Conservation (phyloP, 345 rosid species). For the Camelina sativa region DNA sequence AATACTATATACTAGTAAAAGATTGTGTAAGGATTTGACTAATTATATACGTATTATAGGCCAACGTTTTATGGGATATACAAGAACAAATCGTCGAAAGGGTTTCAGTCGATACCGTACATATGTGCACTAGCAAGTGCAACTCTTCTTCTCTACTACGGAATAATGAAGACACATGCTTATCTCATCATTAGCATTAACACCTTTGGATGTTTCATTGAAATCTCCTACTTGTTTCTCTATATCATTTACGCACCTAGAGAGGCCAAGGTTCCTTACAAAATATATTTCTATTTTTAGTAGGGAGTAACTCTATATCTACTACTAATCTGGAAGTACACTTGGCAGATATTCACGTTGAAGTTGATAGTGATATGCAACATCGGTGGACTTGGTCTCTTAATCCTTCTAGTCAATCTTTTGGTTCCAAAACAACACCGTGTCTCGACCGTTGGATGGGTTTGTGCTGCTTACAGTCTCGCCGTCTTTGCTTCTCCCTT, state of each 20-base stretch:
- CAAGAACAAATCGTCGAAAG: constrained; percentile 72
- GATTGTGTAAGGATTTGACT: not conserved
- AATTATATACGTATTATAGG: constrained; percentile 40
- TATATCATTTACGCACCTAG: constrained; percentile 65
- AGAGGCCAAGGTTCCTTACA: constrained; percentile 54
- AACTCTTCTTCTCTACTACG: constrained; percentile 68
- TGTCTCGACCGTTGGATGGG: constrained; percentile 68
- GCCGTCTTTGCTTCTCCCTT: constrained; percentile 81
- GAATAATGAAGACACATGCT: constrained; percentile 55
- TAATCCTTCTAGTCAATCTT: constrained; percentile 49
- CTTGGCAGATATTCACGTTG: constrained; percentile 55
- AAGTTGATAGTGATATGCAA: constrained; percentile 62
- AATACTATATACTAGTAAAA: not conserved
- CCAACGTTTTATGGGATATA: constrained; percentile 65
- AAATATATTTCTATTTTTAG: not conserved
- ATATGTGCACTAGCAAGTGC: constrained; percentile 67
- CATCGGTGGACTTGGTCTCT: constrained; percentile 58
- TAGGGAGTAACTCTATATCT: not conserved
- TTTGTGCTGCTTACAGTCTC: constrained; percentile 67
- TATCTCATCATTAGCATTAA: constrained; percentile 67
- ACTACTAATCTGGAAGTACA: not conserved
- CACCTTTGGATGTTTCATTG: constrained; percentile 61
- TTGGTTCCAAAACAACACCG: constrained; percentile 50
- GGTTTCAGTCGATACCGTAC: constrained; percentile 76
- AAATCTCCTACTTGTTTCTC: constrained; percentile 54